phyloP scores from a whole-genome alignment of 805 yeast genomes.

The Candida suzukii region DNA sequence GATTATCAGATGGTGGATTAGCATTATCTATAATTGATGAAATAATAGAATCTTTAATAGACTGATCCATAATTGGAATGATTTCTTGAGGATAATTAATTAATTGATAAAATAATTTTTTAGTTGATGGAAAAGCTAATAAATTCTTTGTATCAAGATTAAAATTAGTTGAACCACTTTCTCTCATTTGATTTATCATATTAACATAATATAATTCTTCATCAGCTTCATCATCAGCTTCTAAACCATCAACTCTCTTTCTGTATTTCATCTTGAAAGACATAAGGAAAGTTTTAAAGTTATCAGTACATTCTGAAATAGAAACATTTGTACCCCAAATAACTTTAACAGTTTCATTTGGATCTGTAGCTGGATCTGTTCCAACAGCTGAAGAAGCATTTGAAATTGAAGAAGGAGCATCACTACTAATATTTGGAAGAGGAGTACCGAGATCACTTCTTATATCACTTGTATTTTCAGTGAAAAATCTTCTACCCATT shows the following conservation, averaged over 20 bases:
- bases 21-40: slow-evolving; percentile 54
- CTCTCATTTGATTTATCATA: slow-evolving; percentile 66
- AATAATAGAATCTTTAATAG: slow-evolving; percentile 83
- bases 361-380: slow-evolving; percentile 20
- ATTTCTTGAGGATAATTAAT: slow-evolving; percentile 95
- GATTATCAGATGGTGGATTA: slow-evolving; percentile 34
- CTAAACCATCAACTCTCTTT: slow-evolving; percentile 37
- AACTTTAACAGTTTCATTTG: slow-evolving; percentile 75
- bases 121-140: slow-evolving; percentile 66
- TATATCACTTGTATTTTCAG: slow-evolving; percentile 24
- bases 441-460: slow-evolving; percentile 21
- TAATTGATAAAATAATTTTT: slow-evolving; percentile 76
- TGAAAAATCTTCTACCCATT: slow-evolving; percentile 52
- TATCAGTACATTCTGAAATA: slow-evolving; percentile 76
- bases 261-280: slow-evolving; percentile 76
- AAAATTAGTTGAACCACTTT: slow-evolving; percentile 71
- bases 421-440: slow-evolving; percentile 14
- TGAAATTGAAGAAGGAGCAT: slow-evolving; percentile 12
- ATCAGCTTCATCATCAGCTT: slow-evolving; percentile 43
- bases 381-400: slow-evolving; percentile 11
- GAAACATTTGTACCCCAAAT: slow-evolving; percentile 99
- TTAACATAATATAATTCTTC: slow-evolving; percentile 70
- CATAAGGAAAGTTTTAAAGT: slow-evolving; percentile 78
- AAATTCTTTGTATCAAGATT: slow-evolving; percentile 81
- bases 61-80: slow-evolving; percentile 95